Percentiles rank a stretch among this genome's conserved stretches.
Conservation (phyloP, 106 monocot species). For the Acanthochlamys bracteata region DNA sequence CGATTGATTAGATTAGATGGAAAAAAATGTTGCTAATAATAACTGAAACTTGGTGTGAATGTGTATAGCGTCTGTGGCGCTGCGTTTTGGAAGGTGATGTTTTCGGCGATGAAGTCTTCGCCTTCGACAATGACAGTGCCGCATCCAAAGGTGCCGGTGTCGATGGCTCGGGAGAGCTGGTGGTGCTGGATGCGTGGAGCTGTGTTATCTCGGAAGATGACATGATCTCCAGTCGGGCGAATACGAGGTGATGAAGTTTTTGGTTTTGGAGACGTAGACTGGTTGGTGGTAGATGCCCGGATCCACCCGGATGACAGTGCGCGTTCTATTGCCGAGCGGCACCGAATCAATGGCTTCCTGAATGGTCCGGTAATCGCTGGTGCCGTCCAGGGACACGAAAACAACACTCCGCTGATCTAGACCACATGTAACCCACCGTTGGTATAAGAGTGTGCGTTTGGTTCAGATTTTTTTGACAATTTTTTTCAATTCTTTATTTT, state of each 20-base stretch:
- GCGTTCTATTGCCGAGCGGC: conserved; percentile 57
- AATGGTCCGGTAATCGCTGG: conserved; percentile 36
- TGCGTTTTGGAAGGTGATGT: conserved; percentile 85
- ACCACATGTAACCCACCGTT: not conserved
- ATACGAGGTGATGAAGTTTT: conserved; percentile 84
- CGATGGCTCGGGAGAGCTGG: conserved; percentile 74
- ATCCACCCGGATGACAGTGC: conserved; percentile 59
- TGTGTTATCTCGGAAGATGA: conserved; percentile 89
- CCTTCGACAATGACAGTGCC: conserved; percentile 82
- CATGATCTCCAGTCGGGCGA: conserved; percentile 43
- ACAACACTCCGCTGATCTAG: conserved; percentile 5
- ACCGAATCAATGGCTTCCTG: conserved; percentile 86
- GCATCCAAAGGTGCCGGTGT: conserved; percentile 89
- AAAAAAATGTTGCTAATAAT: not conserved
- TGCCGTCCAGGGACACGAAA: conserved; percentile 34
- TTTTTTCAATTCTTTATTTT: no score
- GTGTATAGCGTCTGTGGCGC: conserved; percentile 63
- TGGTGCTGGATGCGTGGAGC: conserved; percentile 71
- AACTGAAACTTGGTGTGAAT: not conserved
- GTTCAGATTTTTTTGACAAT: no score
- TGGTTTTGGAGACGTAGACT: conserved; percentile 87
- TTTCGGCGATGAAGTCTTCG: conserved; percentile 94
- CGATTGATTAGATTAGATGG: not conserved
- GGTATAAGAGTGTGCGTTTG: not conserved
- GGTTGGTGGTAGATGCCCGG: conserved; percentile 73